A percentile compares a stretch with the other conserved stretches of the same genome.
phyloP scores from a whole-genome alignment of 306 rosid genomes.

The Castanospermum australe region DNA sequence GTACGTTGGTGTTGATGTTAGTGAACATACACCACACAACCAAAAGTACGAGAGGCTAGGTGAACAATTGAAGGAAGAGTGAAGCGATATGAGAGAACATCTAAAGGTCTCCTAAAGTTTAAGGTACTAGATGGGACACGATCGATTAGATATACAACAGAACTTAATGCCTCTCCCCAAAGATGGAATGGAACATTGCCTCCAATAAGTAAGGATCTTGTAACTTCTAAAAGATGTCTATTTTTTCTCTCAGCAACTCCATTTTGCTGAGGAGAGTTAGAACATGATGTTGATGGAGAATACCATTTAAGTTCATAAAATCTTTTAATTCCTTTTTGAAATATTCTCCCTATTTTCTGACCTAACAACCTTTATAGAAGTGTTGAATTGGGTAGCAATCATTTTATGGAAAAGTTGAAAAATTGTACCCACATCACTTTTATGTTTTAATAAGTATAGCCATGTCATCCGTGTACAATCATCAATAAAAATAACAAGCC shows the following conservation, averaged over 20 bases:
- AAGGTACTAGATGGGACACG: background rate
- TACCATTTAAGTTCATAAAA: background rate
- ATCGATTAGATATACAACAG: too few species aligned
- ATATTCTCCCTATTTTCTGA: background rate
- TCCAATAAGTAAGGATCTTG: background rate
- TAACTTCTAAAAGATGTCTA: background rate
- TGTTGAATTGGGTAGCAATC: background rate
- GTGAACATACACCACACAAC: background rate
- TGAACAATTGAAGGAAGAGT: too few species aligned
- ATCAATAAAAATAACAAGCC: background rate
- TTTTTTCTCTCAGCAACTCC: background rate
- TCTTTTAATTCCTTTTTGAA: background rate
- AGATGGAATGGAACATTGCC: background rate
- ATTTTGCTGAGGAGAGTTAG: background rate
- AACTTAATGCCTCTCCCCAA: background rate
- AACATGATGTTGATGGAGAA: background rate
- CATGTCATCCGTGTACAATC: background rate
- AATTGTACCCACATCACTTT: background rate
- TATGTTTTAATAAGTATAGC: background rate
- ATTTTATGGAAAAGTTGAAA: background rate
- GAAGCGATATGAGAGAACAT: background rate
- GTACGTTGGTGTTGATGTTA: background rate
- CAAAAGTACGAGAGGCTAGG: background rate
- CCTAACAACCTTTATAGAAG: background rate
- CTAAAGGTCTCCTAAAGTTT: background rate